Percentiles rank a stretch among this genome's conserved stretches.
Conservation (phyloP, 345 rosid species). For the Eucalyptus guilfoylei region DNA sequence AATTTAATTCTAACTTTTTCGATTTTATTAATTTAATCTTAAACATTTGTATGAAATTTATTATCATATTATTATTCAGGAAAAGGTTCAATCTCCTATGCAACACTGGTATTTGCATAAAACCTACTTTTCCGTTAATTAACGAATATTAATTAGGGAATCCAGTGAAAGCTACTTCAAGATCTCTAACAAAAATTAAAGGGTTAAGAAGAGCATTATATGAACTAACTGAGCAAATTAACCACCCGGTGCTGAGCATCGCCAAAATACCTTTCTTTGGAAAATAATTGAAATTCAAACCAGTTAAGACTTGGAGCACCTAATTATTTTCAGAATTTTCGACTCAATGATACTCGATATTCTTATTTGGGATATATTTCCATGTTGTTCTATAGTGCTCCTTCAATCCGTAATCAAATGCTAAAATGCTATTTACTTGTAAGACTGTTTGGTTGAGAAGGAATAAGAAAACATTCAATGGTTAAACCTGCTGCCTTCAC, state of each 20-base stretch:
- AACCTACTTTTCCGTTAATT: background rate
- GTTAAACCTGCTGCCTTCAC: no score
- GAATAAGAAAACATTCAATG: background rate
- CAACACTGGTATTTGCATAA: background rate
- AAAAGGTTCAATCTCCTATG: background rate
- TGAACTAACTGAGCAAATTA: background rate
- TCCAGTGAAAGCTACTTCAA: background rate
- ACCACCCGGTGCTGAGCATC: background rate
- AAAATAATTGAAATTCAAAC: background rate
- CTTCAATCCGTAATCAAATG: background rate
- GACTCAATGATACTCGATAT: background rate
- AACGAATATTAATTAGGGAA: background rate
- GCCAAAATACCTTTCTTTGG: background rate
- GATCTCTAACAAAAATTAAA: background rate
- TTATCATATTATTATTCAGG: background rate
- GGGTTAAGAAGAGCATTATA: background rate
- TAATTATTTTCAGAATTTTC: background rate
- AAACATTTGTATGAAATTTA: background rate
- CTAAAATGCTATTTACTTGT: background rate
- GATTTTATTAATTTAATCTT: background rate
- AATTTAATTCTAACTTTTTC: background rate
- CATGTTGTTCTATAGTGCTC: background rate
- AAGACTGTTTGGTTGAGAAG: background rate
- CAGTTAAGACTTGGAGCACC: background rate
- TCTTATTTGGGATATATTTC: background rate